A percentile compares a stretch with the other conserved stretches of the same genome.
phyloP scores from a whole-genome alignment of 306 rosid species.

The Dryas octopetala region DNA sequence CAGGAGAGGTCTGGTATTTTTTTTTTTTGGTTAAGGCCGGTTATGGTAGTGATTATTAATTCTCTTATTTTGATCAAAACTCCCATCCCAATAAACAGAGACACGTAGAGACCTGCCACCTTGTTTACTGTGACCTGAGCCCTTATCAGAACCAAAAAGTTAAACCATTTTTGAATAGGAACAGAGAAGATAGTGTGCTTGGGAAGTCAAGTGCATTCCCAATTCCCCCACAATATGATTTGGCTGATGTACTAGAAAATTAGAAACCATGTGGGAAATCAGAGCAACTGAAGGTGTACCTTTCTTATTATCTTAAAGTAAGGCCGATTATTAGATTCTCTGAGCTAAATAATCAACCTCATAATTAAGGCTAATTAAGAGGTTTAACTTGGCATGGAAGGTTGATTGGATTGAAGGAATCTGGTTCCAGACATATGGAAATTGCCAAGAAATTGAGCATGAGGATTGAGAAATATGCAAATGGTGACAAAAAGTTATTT shows the following conservation, averaged over 20 bases:
- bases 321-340: too few relatives aligned
- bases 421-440: slow-evolving; percentile 19
- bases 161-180: background rate
- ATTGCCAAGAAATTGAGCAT: slow-evolving; percentile 11
- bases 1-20: too few relatives aligned
- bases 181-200: background rate
- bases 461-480: slow-evolving; percentile 25
- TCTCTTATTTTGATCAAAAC: background rate
- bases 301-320: background rate
- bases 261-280: background rate
- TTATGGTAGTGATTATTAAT: background rate
- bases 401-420: slow-evolving; percentile 23
- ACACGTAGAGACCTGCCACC: background rate
- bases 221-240: background rate
- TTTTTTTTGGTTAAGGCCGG: too few relatives aligned
- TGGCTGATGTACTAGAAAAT: background rate
- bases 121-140: too few relatives aligned
- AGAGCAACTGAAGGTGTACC: background rate
- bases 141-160: background rate
- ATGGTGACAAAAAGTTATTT: background rate
- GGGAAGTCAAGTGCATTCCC: background rate
- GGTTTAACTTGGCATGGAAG: slow-evolving; percentile 4
- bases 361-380: background rate
- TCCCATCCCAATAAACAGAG: slow-evolving; percentile 1
- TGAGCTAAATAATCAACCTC: background rate